A percentile compares a stretch with the other conserved stretches of the same genome.
Evolutionary conservation across 176 grass and related monocot species (phyloP).

Genomic region (Phyllostachys edulis): DNA sequence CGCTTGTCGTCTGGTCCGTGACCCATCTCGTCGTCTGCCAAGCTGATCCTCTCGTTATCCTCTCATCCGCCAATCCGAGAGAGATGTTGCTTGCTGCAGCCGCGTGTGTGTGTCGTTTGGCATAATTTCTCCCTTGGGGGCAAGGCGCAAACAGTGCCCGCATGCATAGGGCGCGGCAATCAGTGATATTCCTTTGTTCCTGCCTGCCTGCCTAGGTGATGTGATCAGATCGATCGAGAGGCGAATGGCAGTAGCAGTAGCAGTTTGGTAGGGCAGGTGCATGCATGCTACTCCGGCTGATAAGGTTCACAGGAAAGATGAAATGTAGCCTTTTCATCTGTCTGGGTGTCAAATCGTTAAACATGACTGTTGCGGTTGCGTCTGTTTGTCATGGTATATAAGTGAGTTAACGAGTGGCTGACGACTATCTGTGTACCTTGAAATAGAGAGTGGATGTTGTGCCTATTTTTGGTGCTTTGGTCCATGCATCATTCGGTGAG

Average conservation of each 20-base stretch:
- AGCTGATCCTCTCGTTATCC: neutral
- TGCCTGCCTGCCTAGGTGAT: neutral
- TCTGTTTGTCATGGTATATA: neutral
- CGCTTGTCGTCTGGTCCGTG: neutral
- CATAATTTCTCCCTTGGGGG: neutral
- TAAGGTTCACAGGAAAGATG: neutral
- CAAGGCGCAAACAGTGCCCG: neutral
- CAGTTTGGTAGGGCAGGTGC: neutral
- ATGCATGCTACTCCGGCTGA: neutral
- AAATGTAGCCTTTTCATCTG: neutral
- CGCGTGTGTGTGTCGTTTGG: neutral
- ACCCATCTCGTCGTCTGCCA: neutral
- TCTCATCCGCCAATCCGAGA: neutral
- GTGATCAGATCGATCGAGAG: neutral
- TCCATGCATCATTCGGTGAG: neutral
- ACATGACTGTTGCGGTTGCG: neutral
- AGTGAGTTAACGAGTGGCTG: neutral
- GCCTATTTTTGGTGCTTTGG: neutral
- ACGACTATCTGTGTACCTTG: neutral
- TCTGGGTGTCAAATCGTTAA: neutral
- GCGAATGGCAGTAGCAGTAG: neutral
- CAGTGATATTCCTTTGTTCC: neutral
- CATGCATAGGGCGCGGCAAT: neutral
- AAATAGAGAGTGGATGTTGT: neutral
- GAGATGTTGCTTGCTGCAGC: neutral